Evolutionary conservation across 1,284 basidiomycete species (phyloP), one percentile per base, ranked within the genome.

Genomic region (Pseudozyma hubeiensis): DNA sequence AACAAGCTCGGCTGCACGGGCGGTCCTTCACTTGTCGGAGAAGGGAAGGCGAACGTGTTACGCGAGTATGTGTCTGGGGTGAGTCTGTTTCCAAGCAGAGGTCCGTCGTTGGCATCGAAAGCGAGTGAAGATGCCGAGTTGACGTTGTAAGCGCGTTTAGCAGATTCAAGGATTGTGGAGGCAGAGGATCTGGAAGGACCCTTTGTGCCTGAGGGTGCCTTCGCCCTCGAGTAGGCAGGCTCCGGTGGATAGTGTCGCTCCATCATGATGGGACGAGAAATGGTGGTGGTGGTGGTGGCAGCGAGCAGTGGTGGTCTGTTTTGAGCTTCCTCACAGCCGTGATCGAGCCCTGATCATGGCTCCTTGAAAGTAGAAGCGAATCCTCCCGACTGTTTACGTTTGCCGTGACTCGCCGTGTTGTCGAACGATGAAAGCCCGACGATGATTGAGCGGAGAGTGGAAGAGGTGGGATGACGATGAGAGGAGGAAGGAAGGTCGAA

Each of bases 1-100:
- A 75, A 75, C 24, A 75, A 29, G 43, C 72, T 75, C 4, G 72
- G 72, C 39, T 62, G 53, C 5, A 65, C 68, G n/a, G 72, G 72
- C 2, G 67, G 72, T 13, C 51, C 64, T 8, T 59, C 60, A 7
- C 39, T 49, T 9, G 55, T 35, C 2, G 53, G 59, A 14, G 61
- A 53, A 16, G 66, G 56, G 10, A 44, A 60, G 34, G 47, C 35
- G 5, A 56, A 48, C 5, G 63, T 10, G 5, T 49, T 52, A 11
- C 61, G 45, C 13, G 49, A 24, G 6, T 51, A 55, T 5, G 58
- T 35, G 35, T 37, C 61, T 6, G 67, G 47, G 33, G 33, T 64
- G 48, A 64, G 60, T 13, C 53, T 53, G 47, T 69, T 69, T 30
- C 66, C 66, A 7, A 45, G 56, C 53, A 69, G 30, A 34, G 66